Percentiles rank a stretch among this genome's conserved stretches.
phyloP scores from a whole-genome alignment of 2,329 filamentous ascomycete genomes.

The Periconia sp. region DNA sequence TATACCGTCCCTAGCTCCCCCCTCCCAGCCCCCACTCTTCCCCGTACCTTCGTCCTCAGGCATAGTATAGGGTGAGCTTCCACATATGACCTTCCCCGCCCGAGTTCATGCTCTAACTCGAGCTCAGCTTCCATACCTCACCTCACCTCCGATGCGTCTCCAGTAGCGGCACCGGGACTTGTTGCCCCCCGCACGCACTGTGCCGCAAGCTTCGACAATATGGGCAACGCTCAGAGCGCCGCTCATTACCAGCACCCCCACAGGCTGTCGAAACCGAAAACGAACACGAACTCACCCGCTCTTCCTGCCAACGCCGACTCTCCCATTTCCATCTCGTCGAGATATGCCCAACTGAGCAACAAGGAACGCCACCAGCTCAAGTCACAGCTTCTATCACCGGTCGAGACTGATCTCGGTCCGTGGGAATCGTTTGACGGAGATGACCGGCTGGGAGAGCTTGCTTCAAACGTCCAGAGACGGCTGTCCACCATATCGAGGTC shows the following conservation, averaged over 20 bases:
- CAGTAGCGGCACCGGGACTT: slow-evolving; percentile 23
- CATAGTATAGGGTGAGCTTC: slow-evolving; percentile 24
- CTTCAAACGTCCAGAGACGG: slow-evolving; percentile 29
- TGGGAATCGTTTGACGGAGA: slow-evolving; percentile 23
- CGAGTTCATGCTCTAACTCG: slow-evolving; percentile 13
- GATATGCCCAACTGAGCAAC: slow-evolving; percentile 32
- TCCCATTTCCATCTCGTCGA: slow-evolving; percentile 27
- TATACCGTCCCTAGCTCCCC: slow-evolving; percentile 1
- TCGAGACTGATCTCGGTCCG: slow-evolving; percentile 28
- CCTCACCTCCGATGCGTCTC: slow-evolving; percentile 18
- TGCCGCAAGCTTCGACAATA: slow-evolving; percentile 22
- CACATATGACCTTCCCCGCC: slow-evolving; percentile 14
- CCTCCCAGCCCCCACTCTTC: slow-evolving; percentile 28
- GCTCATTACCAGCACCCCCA: slow-evolving; percentile 13
- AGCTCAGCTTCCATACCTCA: slow-evolving; percentile 11
- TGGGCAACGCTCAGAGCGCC: slow-evolving; percentile 39
- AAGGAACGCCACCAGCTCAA: slow-evolving; percentile 37
- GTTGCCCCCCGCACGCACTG: slow-evolving; percentile 23
- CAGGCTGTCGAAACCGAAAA: slow-evolving; percentile 44
- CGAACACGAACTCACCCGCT: slow-evolving; percentile 38
- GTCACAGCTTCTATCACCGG: slow-evolving; percentile 35
- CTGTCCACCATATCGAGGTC: slow-evolving; percentile 34
- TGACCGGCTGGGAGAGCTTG: slow-evolving; percentile 25
- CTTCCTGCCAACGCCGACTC: slow-evolving; percentile 22
- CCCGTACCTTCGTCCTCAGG: no score